Evolutionary conservation across 257 asterid species (phyloP), one percentile per base, ranked within the genome.

Genomic region (Ilex aquifolium): DNA sequence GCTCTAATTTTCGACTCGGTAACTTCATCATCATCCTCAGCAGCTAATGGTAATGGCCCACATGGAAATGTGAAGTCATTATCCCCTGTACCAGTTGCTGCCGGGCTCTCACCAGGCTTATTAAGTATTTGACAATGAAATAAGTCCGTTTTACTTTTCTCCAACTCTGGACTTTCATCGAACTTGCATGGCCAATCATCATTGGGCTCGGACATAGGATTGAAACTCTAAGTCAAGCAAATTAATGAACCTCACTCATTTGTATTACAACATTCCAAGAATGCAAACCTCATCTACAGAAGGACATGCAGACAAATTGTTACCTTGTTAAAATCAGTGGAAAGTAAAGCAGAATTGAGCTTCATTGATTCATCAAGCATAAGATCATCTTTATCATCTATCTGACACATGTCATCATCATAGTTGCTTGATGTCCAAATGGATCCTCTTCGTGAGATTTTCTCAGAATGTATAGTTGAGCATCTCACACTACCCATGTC

Each of bases 1-100:
- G 88, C 95, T 75, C 85, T 81, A 73, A 93, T 93, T 80, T 86
- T 93, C 16, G 96, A 73, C 70, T 93, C 99, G 27, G 96, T 90
- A 53, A 74, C 81, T 80, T 85, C 96, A 13, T 90, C 96, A 39
- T 93, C 97, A 56, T 93, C 97, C 66, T 88, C 97, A 55, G 79
- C 61, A 65, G 65, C 85, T 17, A 76, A 64, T 57, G 76, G 89
- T 17, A 76, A 64, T 57, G 76, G 89, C 63, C 85, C 95, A 48
- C 64, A 63, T 40, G 92, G 83, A 80, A 88, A 86, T 64, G 99
- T 69, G 65, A 83, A 88, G 53, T 79, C 91, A 77, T 76, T 70
- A 65, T 78, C 84, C 61, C 73, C 80, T 72, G 76, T 88, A 57
- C 68, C 69, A 49, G 86, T 72, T 40, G 75, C 75, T 67, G 65